Conservation (phyloP, 768 basidiomycete genomes). For the Pulveroboletus sp. region DNA sequence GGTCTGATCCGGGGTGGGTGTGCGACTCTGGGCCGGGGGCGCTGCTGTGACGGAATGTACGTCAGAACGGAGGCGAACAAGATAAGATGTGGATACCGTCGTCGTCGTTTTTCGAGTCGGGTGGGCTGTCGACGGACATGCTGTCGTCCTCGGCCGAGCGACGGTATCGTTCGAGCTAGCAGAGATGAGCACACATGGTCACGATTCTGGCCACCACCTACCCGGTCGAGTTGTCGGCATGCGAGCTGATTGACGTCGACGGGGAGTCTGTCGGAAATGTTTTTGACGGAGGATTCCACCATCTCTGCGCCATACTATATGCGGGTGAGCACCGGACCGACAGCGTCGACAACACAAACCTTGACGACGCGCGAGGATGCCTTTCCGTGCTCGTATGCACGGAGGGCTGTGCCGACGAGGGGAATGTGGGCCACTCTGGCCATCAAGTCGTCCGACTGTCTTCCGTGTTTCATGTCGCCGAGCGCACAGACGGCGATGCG, state of each 20-base stretch:
- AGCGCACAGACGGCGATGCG: conserved; percentile 76
- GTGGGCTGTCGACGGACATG: conserved; percentile 25
- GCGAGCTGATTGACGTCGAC: conserved; percentile 74
- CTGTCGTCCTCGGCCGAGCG: conserved; percentile 34
- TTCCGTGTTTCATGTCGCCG: conserved; percentile 69
- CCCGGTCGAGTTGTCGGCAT: conserved; percentile 81
- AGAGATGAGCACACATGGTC: neutral
- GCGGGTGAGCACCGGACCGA: conserved; percentile 9
- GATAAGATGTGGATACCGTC: conserved; percentile 8
- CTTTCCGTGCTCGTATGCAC: conserved; percentile 80
- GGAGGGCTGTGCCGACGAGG: conserved; percentile 66
- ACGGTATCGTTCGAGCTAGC: conserved; percentile 50
- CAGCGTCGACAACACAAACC: conserved; percentile 39
- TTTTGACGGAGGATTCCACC: conserved; percentile 81
- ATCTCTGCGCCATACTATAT: conserved; percentile 81
- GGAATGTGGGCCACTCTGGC: conserved; percentile 68
- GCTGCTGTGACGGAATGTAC: conserved; percentile 4
- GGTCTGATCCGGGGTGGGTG: conserved; percentile 28
- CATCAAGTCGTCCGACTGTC: conserved; percentile 40
- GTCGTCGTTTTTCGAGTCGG: neutral
- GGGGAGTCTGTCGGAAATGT: conserved; percentile 74
- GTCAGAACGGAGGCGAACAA: conserved; percentile 13
- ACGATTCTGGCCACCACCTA: conserved; percentile 42
- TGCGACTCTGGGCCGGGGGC: conserved; percentile 16
- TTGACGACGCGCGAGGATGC: conserved; percentile 83